Percentiles rank a stretch among this genome's conserved stretches.
Evolutionary conservation across 1,139 yeast genomes (phyloP).

Genomic region (Eremothecium coryli): DNA sequence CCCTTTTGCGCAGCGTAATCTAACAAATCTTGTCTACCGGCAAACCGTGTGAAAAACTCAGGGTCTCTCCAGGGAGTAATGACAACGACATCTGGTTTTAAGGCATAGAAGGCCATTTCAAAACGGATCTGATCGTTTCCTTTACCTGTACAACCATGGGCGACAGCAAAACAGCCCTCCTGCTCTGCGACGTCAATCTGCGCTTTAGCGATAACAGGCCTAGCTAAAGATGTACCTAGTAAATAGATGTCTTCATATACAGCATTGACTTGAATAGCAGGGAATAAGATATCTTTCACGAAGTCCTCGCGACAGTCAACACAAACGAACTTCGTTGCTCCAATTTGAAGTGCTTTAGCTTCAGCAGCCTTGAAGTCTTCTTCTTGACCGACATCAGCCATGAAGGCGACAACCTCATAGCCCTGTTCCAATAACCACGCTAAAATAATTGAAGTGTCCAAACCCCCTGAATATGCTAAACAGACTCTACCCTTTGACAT

Average conservation of each 20-base stretch:
- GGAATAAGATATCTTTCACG: constrained; percentile 82
- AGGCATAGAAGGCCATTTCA: constrained; percentile 91
- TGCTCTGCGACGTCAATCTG: constrained; percentile 94
- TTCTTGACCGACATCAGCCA: constrained; percentile 98
- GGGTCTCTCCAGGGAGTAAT: constrained; percentile 99
- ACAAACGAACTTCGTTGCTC: constrained; percentile 90
- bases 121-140: constrained; percentile 99
- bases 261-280: constrained; percentile 95
- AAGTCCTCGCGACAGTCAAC: constrained; percentile 94
- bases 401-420: constrained; percentile 93
- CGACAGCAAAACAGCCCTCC: constrained; percentile 96
- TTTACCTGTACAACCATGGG: constrained; percentile 99
- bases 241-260: constrained; percentile 94
- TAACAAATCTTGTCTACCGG: constrained; percentile 92
- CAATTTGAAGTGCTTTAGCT: constrained; percentile 90
- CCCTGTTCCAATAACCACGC: constrained; percentile 98
- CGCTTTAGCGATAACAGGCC: constrained; percentile 98
- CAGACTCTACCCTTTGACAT: constrained; percentile 98
- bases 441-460: constrained; percentile 92
- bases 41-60: constrained; percentile 85
- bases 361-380: constrained; percentile 98
- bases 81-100: constrained; percentile 92
- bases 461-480: constrained; percentile 98
- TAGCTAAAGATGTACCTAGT: constrained; percentile 93
- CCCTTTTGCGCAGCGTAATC: constrained; percentile 87